A percentile compares a stretch with the other conserved stretches of the same genome.
Evolutionary conservation across 768 basidiomycete genomes (phyloP).

Genomic region (Gymnopilus junonius): DNA sequence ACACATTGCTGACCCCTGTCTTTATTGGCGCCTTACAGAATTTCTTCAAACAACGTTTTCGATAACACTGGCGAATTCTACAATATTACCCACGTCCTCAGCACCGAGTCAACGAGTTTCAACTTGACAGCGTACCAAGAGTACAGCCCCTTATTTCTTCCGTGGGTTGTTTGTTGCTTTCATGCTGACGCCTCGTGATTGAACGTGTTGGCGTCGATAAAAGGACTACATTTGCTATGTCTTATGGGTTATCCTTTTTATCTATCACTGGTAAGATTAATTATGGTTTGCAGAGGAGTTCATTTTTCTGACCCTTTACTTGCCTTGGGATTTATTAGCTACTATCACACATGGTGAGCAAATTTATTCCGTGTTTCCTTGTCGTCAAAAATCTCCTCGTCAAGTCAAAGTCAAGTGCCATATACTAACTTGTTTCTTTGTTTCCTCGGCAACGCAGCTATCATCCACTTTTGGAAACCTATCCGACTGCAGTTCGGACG

Average conservation of each 20-base stretch:
- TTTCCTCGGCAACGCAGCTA: slow-evolving; percentile 28
- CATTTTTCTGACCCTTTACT: not conserved
- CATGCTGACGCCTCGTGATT: not conserved
- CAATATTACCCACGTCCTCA: slow-evolving; percentile 47
- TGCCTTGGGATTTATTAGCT: slow-evolving; percentile 27
- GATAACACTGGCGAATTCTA: slow-evolving; percentile 60
- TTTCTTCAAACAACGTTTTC: slow-evolving; percentile 55
- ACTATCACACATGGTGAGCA: slow-evolving; percentile 49
- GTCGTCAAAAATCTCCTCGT: not conserved
- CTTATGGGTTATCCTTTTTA: slow-evolving; percentile 64
- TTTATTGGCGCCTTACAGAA: slow-evolving; percentile 21
- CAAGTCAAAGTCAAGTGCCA: not conserved
- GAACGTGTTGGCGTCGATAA: not conserved
- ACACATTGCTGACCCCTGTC: not conserved
- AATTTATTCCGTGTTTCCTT: too few relatives aligned
- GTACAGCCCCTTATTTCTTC: slow-evolving; percentile 52
- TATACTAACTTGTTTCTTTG: not conserved
- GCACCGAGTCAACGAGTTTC: slow-evolving; percentile 38
- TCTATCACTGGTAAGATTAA: slow-evolving; percentile 56
- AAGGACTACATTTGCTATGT: slow-evolving; percentile 58
- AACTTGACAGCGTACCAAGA: slow-evolving; percentile 47
- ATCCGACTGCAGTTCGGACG: slow-evolving; percentile 55
- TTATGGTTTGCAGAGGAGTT: not conserved
- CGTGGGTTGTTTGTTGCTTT: slow-evolving; percentile 33
- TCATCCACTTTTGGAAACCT: slow-evolving; percentile 61